These are phyloP conservation scores for Colletotrichum sp. DNA, from an alignment of 2,329 filamentous ascomycete genomes.

Conservation along the genomic window DNA sequence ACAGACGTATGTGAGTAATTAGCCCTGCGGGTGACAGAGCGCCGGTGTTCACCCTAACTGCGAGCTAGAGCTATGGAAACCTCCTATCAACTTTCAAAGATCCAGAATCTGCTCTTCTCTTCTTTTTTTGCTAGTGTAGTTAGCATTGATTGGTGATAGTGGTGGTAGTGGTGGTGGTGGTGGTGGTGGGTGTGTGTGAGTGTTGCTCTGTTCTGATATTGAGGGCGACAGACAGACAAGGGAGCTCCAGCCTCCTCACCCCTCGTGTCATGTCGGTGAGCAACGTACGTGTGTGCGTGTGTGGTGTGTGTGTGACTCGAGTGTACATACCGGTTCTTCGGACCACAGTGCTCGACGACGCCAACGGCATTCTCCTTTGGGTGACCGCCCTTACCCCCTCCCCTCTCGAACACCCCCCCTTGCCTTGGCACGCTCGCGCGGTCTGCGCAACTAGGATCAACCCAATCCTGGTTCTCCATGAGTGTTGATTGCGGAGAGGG, in stretches of 20 bases:
- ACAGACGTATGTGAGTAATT: conserved; percentile 16
- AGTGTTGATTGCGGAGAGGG: conserved; percentile 18
- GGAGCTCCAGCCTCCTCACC: not conserved
- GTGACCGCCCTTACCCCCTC: not conserved
- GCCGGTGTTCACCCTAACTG: not conserved
- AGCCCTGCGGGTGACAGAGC: not conserved
- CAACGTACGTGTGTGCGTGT: not conserved
- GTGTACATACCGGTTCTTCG: conserved; percentile 7
- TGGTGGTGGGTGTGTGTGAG: not conserved
- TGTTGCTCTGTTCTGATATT: not conserved
- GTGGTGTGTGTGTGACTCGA: not conserved
- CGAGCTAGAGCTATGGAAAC: not conserved
- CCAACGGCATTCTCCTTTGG: not conserved
- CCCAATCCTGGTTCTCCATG: conserved; percentile 4
- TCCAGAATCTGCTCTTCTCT: not conserved
- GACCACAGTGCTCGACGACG: conserved; percentile 11
- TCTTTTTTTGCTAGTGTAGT: not conserved
- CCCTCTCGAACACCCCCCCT: not conserved
- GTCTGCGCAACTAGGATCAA: conserved; percentile 13
- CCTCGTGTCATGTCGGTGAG: not conserved
- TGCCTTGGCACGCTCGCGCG: not conserved
- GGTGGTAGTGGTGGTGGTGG: too few relatives aligned
- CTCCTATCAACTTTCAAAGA: not conserved
- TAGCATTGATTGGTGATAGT: not conserved
- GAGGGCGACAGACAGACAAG: not conserved